Percentiles rank a stretch among this genome's conserved stretches.
Conservation (phyloP, 371 early-diverging fungal genomes). For the Chytridium lagenaria region DNA sequence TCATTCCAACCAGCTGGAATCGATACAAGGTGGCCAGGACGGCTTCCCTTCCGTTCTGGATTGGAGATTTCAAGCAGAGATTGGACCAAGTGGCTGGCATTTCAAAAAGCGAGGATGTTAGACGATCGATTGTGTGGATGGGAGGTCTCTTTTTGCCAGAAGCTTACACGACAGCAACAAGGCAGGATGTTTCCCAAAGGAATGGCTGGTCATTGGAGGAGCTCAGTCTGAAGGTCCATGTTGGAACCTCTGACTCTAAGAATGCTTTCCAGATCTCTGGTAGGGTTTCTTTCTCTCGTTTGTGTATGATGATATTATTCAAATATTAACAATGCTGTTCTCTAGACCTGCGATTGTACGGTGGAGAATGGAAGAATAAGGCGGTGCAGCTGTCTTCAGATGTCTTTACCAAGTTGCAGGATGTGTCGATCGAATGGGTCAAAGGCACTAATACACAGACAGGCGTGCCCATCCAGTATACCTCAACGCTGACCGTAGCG, state of each 20-base stretch:
- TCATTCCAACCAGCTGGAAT: slow-evolving; percentile 82
- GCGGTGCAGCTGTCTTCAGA: slow-evolving; percentile 63
- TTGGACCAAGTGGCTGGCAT: slow-evolving; percentile 70
- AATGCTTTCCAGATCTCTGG: slow-evolving; percentile 25
- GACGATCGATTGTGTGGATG: slow-evolving; percentile 66
- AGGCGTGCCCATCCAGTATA: slow-evolving; percentile 70
- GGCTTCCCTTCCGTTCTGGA: slow-evolving; percentile 70
- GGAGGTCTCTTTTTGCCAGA: slow-evolving; percentile 92
- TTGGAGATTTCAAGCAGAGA: slow-evolving; percentile 74
- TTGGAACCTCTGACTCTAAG: not conserved
- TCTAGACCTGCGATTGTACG: slow-evolving; percentile 68
- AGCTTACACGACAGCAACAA: slow-evolving; percentile 90
- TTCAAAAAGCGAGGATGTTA: slow-evolving; percentile 42
- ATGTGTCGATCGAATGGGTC: slow-evolving; percentile 62
- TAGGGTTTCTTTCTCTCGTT: not conserved
- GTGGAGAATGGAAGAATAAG: slow-evolving; percentile 66
- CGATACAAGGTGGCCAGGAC: slow-evolving; percentile 73
- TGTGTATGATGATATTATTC: no score
- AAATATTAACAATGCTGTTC: no score
- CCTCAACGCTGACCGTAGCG: slow-evolving; percentile 78
- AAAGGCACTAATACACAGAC: slow-evolving; percentile 37
- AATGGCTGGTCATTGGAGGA: slow-evolving; percentile 59
- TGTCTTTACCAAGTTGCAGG: slow-evolving; percentile 53
- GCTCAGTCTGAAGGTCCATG: slow-evolving; percentile 40
- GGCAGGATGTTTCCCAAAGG: slow-evolving; percentile 81